phyloP scores from a whole-genome alignment of 345 rosid genomes.

The Pseudoturritis turrita region DNA sequence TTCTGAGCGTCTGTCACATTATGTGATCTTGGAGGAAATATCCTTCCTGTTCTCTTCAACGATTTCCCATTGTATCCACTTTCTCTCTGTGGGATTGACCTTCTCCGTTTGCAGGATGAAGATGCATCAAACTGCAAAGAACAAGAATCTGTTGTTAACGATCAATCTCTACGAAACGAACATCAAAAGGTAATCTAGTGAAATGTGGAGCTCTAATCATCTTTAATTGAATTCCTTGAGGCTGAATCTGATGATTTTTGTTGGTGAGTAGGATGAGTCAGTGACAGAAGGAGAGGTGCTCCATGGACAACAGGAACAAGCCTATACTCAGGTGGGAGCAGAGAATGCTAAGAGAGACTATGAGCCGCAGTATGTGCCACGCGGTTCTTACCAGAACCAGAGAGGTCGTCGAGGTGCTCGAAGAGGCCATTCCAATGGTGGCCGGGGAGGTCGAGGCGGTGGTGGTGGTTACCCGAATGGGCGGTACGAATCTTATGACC shows the following conservation, averaged over 20 bases:
- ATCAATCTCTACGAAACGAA: conserved; percentile 36
- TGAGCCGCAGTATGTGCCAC: conserved; percentile 45
- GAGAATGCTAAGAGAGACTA: conserved; percentile 30
- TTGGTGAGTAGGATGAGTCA: conserved; percentile 41
- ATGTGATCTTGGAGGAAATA: background rate
- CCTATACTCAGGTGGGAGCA: conserved; percentile 32
- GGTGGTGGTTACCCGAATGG: conserved; percentile 74
- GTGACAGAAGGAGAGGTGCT: conserved; percentile 45
- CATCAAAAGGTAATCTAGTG: conserved; percentile 39
- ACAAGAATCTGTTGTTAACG: conserved; percentile 37
- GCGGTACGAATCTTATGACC: conserved; percentile 51
- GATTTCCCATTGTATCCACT: background rate
- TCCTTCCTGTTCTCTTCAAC: background rate
- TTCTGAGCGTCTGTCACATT: background rate
- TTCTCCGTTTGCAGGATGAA: conserved; percentile 37
- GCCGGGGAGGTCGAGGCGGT: conserved; percentile 67
- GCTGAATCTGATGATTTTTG: background rate
- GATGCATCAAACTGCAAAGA: conserved; percentile 35
- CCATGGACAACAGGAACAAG: conserved; percentile 42
- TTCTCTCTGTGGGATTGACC: background rate
- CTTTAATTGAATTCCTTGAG: background rate
- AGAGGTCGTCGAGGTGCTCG: conserved; percentile 50
- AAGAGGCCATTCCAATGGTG: conserved; percentile 61
- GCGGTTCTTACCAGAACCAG: conserved; percentile 63
- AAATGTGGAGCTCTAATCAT: background rate